Percentiles rank a stretch among this genome's conserved stretches.
phyloP scores from a whole-genome alignment of 441 rosid species.

The Erysimum cheiri region DNA sequence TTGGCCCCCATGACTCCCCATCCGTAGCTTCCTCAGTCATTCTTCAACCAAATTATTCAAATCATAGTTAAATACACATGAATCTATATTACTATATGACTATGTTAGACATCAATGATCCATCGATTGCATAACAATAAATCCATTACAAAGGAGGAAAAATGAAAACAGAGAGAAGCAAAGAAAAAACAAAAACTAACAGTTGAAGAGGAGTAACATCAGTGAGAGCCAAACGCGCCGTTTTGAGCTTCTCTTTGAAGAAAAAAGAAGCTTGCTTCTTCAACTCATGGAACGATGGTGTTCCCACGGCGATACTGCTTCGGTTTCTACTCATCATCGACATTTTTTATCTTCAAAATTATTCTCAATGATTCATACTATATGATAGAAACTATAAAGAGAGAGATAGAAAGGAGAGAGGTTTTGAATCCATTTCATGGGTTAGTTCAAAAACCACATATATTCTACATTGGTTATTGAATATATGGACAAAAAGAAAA shows the following conservation, averaged over 20 bases:
- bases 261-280: slow-evolving; percentile 92
- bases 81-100: not conserved
- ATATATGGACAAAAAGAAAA: slow-evolving; percentile 2
- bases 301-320: slow-evolving; percentile 52
- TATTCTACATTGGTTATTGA: slow-evolving; percentile 6
- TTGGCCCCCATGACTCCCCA: slow-evolving; percentile 69
- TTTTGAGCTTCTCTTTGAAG: slow-evolving; percentile 87
- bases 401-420: not conserved
- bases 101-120: not conserved
- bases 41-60: slow-evolving; percentile 45
- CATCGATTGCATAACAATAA: not conserved
- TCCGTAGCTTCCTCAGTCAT: slow-evolving; percentile 89
- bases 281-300: slow-evolving; percentile 68
- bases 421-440: not conserved
- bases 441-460: slow-evolving; percentile 11
- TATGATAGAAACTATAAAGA: not conserved
- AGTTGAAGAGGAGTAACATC: slow-evolving; percentile 86
- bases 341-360: slow-evolving; percentile 39
- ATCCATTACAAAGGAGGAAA: not conserved
- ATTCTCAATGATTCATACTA: not conserved
- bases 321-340: slow-evolving; percentile 56
- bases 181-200: slow-evolving; percentile 45
- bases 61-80: not conserved
- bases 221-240: slow-evolving; percentile 86
- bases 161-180: not conserved